These are phyloP conservation scores for Beauveria varroae DNA, from an alignment of 2,329 filamentous ascomycete genomes.

Conservation along the genomic window DNA sequence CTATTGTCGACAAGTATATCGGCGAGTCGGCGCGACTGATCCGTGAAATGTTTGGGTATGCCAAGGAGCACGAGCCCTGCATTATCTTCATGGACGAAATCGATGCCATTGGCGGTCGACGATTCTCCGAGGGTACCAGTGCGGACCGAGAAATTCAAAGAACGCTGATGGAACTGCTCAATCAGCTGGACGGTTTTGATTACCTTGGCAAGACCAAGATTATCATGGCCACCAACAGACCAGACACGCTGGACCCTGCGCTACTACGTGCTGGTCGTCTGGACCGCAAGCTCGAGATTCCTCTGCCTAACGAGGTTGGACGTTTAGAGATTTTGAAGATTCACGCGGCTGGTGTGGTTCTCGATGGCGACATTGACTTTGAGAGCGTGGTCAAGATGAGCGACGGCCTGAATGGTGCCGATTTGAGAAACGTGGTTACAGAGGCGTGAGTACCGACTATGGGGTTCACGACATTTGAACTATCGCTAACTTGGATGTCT, in stretches of 20 bases:
- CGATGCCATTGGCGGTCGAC: conserved; percentile 91
- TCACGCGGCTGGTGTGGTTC: conserved; percentile 75
- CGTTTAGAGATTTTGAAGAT: conserved; percentile 97
- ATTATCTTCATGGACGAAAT: conserved; percentile 99
- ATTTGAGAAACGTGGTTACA: conserved; percentile 94
- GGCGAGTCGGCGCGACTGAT: conserved; percentile 96
- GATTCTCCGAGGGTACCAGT: conserved; percentile 95
- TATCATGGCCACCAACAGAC: conserved; percentile 98
- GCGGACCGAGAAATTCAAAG: conserved; percentile 97
- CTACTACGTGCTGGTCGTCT: conserved; percentile 86
- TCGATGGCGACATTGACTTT: conserved; percentile 94
- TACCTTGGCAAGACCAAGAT: conserved; percentile 99
- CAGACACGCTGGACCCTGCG: conserved; percentile 90
- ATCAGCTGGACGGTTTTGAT: conserved; percentile 98
- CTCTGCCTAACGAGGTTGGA: conserved; percentile 92
- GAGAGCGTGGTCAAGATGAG: conserved; percentile 99
- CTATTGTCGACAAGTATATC: conserved; percentile 99
- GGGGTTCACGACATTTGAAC: no score
- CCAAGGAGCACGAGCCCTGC: conserved; percentile 97
- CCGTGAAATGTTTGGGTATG: conserved; percentile 98
- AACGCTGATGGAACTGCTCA: conserved; percentile 96
- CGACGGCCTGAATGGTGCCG: conserved; percentile 92
- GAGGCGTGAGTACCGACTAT: conserved; percentile 72
- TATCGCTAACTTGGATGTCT: conserved; percentile 1
- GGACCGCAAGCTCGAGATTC: conserved; percentile 97